Evolutionary conservation across 2,329 filamentous ascomycete genomes (phyloP).

Genomic region (Boeremia lycopersici): DNA sequence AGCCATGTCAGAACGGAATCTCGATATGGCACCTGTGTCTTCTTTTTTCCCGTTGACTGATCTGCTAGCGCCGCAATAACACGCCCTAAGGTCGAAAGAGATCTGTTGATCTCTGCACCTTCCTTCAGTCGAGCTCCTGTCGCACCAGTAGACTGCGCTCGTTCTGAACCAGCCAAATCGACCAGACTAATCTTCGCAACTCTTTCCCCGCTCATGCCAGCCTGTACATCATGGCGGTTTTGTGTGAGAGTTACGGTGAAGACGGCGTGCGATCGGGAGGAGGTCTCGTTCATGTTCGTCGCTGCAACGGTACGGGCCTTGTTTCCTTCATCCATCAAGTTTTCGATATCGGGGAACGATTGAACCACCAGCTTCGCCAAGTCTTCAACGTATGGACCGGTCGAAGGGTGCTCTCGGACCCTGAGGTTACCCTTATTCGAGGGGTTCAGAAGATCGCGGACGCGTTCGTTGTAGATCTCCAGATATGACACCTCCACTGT

Average conservation of each 20-base stretch:
- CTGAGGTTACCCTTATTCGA: slow-evolving; percentile 95
- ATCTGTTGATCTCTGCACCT: slow-evolving; percentile 97
- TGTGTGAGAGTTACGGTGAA: slow-evolving; percentile 96
- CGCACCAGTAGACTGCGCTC: slow-evolving; percentile 95
- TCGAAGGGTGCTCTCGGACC: slow-evolving; percentile 96
- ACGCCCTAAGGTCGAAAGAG: slow-evolving; percentile 91
- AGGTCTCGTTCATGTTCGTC: slow-evolving; percentile 99
- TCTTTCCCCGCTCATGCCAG: slow-evolving; percentile 96
- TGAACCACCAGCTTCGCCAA: slow-evolving; percentile 92
- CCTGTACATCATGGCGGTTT: slow-evolving; percentile 87
- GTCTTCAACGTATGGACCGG: slow-evolving; percentile 97
- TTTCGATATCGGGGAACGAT: slow-evolving; percentile 93
- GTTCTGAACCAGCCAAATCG: slow-evolving; percentile 95
- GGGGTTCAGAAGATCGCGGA: slow-evolving; percentile 93
- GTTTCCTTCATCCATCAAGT: slow-evolving; percentile 99
- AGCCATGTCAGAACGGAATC: slow-evolving; percentile 97
- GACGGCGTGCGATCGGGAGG: slow-evolving; percentile 95
- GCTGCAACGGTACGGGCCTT: slow-evolving; percentile 97
- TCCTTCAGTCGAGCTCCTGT: slow-evolving; percentile 95
- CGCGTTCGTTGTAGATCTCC: slow-evolving; percentile 98
- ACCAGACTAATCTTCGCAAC: slow-evolving; percentile 98
- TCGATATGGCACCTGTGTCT: slow-evolving; percentile 87
- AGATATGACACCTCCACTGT: slow-evolving; percentile 98
- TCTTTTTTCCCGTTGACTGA: slow-evolving; percentile 81
- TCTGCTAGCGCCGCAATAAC: slow-evolving; percentile 97